Base-by-base conservation (phyloP, 1,139 yeast genomes). In the Meyerozyma guilliermondii region DNA sequence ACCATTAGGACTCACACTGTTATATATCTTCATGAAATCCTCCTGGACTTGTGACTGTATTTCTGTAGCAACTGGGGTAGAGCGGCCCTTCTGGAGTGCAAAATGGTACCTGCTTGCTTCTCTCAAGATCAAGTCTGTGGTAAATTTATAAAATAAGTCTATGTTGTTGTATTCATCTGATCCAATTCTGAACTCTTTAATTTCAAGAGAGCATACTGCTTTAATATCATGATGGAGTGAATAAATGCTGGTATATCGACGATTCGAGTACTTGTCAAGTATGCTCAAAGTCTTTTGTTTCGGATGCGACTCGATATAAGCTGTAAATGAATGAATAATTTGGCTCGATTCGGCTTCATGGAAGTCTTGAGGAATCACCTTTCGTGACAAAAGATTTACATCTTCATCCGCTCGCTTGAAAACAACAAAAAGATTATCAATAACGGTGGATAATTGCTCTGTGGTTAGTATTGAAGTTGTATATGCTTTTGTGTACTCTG, bases 161-260 rank as follows among this genome's bases (percentile, higher is more conserved):
- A 84, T 67, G 50, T 74, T 70, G 17, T 64, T 65, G 57, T 89
- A 89, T 11, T 63, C 63, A 18, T 65, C 56, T n/a, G 82, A 66
- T 1, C 88, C 89, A 27, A 81, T 71, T 20, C 74, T 71, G 43
- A 71, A 65, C 40, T 68, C 63, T 30, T 68, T 66, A 18, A 85
- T 70, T 29, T 73, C 65, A 22, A 74, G 57, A 8, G 80, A 75
- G 35, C 83, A 69, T 0, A 85, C 83, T 14, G 83, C 65, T 52
- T 80, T 85, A 46, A 91, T 60, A 59, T 91, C 98, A 55, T 85
- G 92, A 55, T 76, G 87, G 11, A 88, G 53, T 38, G 65, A 65
- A 52, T 81, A 83, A 8, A 82, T 66, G 1, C 38, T 39, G 6
- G 52, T 52, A 53, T 83, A 83, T 23, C 61, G 54, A 0, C 62